Conservation (phyloP, 768 basidiomycete genomes). For the Amanita molliuscula region DNA sequence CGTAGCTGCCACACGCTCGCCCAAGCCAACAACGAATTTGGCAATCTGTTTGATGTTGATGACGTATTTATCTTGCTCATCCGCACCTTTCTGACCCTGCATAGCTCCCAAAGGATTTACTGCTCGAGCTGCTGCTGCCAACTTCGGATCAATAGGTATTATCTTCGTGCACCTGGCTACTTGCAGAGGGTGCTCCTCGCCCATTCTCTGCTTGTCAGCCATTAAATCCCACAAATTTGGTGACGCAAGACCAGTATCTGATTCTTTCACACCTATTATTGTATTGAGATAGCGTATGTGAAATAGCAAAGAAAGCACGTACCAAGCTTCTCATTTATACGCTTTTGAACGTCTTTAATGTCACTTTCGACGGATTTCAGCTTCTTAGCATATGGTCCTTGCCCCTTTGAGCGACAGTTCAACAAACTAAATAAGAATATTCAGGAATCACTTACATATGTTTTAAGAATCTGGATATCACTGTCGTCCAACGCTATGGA, state of each 20-base stretch:
- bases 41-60: constrained; percentile 99
- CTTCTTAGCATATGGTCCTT: constrained; percentile 90
- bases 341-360: constrained; percentile 92
- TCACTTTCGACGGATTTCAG: constrained; percentile 86
- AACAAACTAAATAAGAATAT: not conserved
- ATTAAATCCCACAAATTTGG: constrained; percentile 97
- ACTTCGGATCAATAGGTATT: constrained; percentile 69
- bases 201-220: constrained; percentile 86
- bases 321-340: constrained; percentile 97
- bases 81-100: constrained; percentile 91
- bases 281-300: constrained; percentile 2
- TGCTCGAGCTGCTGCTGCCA: constrained; percentile 68
- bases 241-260: constrained; percentile 92
- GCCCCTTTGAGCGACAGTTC: constrained; percentile 49
- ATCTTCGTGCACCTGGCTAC: constrained; percentile 99
- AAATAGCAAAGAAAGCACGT: constrained; percentile 7
- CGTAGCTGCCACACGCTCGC: constrained; percentile 92
- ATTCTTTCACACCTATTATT: constrained; percentile 82
- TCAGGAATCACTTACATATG: constrained; percentile 55
- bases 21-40: constrained; percentile 96
- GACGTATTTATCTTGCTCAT: constrained; percentile 98
- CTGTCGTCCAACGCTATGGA: constrained; percentile 84
- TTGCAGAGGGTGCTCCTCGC: constrained; percentile 87
- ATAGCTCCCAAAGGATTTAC: constrained; percentile 69
- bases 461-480: constrained; percentile 98